These are phyloP conservation scores for Dissophora globulifera DNA, from an alignment of 192 early-diverging fungal genomes.

Conservation along the genomic window DNA sequence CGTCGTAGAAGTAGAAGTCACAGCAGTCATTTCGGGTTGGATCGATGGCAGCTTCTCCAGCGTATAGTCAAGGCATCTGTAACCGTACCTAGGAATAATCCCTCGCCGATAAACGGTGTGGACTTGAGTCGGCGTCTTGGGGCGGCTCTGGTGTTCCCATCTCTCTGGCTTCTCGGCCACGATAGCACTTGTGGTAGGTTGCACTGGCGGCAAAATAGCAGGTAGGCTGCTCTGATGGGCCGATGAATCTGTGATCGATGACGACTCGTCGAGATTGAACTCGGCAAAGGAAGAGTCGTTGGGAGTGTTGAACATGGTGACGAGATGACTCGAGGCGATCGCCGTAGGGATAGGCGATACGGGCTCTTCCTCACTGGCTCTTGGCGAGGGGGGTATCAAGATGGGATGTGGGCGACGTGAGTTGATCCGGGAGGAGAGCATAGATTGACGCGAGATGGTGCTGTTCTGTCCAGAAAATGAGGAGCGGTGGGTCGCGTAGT, in stretches of 20 bases:
- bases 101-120: constrained; percentile 12
- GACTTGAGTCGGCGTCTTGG: neutral
- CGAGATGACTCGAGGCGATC: neutral
- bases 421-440: constrained; percentile 11
- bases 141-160: neutral
- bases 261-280: neutral
- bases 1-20: neutral
- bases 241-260: constrained; percentile 2
- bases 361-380: constrained; percentile 4
- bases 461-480: constrained; percentile 36
- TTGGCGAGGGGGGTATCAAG: neutral
- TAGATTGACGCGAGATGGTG: constrained; percentile 36
- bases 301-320: constrained; percentile 6
- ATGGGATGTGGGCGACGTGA: constrained; percentile 18
- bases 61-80: constrained; percentile 1
- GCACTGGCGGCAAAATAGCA: neutral
- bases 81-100: constrained; percentile 27
- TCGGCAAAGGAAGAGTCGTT: neutral
- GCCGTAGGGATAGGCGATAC: constrained; percentile 26
- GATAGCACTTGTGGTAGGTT: neutral
- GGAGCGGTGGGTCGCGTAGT: constrained; percentile 17
- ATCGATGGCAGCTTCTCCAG: neutral
- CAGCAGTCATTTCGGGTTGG: neutral
- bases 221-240: neutral
- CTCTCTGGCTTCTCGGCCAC: neutral